phyloP scores from a whole-genome alignment of 2,329 filamentous ascomycete genomes.

The Sporothrix pseudoabietina region DNA sequence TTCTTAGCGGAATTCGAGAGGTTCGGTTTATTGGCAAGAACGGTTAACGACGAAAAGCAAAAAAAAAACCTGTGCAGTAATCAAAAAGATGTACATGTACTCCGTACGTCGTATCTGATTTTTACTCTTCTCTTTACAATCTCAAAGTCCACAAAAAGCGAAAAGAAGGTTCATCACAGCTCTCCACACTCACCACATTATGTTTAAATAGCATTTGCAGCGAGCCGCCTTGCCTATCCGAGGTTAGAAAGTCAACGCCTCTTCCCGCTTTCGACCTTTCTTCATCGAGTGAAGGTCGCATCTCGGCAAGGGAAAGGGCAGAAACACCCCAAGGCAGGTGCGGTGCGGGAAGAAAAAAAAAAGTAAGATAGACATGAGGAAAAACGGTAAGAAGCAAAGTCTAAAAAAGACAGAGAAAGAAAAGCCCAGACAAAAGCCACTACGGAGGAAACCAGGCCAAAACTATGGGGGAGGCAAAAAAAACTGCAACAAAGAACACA shows the following conservation, averaged over 20 bases:
- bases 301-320: slow-evolving; percentile 26
- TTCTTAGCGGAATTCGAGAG: neutral
- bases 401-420: neutral
- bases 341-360: neutral
- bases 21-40: neutral
- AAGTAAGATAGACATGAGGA: neutral
- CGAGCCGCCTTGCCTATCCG: slow-evolving; percentile 32
- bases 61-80: too few relatives aligned
- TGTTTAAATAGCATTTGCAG: neutral
- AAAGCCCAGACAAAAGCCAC: neutral
- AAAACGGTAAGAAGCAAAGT: neutral
- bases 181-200: slow-evolving; percentile 16
- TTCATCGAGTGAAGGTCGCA: slow-evolving; percentile 34
- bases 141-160: neutral
- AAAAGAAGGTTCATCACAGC: neutral
- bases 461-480: slow-evolving; percentile 19
- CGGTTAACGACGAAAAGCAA: neutral
- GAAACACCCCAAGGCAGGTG: neutral
- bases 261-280: slow-evolving; percentile 35
- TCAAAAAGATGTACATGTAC: too few relatives aligned
- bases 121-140: neutral
- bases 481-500: neutral
- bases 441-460: slow-evolving; percentile 2
- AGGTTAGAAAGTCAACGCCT: slow-evolving; percentile 33
- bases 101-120: neutral